Evolutionary conservation across 192 early-diverging fungal genomes (phyloP).

Genomic region (Entomortierella beljakovae): DNA sequence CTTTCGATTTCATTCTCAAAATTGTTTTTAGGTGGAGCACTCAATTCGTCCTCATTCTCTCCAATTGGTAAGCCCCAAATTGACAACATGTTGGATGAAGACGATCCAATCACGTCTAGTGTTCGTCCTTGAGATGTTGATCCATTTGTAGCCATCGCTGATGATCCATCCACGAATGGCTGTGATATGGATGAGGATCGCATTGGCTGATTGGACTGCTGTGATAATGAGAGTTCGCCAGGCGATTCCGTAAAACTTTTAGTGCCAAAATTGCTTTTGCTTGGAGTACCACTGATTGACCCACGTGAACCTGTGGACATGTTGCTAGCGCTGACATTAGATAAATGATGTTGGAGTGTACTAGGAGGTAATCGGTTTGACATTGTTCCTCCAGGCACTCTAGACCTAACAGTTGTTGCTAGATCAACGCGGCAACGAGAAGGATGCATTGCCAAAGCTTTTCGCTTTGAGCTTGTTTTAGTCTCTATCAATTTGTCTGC

Average conservation of each 20-base stretch:
- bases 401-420: conserved; percentile 16
- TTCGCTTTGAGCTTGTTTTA: conserved; percentile 11
- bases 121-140: not conserved
- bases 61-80: conserved; percentile 30
- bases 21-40: not conserved
- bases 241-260: conserved; percentile 37
- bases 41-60: conserved; percentile 21
- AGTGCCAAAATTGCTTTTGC: not conserved
- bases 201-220: conserved; percentile 19
- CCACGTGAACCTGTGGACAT: conserved; percentile 20
- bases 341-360: conserved; percentile 25
- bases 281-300: conserved; percentile 20
- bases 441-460: conserved; percentile 32
- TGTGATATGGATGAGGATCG: not conserved
- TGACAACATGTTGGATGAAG: not conserved
- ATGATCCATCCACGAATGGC: conserved; percentile 16
- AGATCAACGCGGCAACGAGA: conserved; percentile 44
- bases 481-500: not conserved
- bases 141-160: conserved; percentile 24
- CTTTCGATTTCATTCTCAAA: not conserved
- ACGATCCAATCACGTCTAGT: not conserved
- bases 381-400: conserved; percentile 1
- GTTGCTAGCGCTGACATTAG: conserved; percentile 15
- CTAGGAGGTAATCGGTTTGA: not conserved
- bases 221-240: conserved; percentile 17